phyloP scores from a whole-genome alignment of 2,329 filamentous ascomycete genomes.

The Fusarium sp. region DNA sequence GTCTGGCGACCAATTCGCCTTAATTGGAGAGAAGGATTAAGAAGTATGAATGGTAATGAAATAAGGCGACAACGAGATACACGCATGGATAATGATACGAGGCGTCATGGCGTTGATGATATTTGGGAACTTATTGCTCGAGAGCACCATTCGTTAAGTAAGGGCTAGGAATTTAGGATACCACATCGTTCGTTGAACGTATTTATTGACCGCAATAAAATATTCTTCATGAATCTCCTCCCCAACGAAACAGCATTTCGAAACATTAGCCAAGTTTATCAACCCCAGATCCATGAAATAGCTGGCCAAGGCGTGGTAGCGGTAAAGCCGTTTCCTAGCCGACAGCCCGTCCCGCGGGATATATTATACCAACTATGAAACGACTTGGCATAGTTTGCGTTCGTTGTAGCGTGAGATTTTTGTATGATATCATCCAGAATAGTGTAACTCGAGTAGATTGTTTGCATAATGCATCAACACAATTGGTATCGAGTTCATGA shows the following conservation, averaged over 20 bases:
- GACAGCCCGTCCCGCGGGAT: conserved; percentile 29
- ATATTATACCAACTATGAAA: conserved; percentile 14
- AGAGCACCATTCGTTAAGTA: conserved; percentile 31
- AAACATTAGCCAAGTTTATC: conserved; percentile 7
- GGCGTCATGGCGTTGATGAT: conserved; percentile 22
- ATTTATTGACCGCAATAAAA: not conserved
- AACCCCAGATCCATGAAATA: conserved; percentile 15
- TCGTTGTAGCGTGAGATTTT: not conserved
- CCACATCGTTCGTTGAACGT: conserved; percentile 22
- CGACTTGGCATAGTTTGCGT: not conserved
- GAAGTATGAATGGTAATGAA: not conserved
- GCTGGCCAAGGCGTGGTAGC: conserved; percentile 10
- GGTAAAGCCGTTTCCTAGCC: conserved; percentile 39
- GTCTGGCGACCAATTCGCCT: conserved; percentile 47
- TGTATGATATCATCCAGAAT: not conserved
- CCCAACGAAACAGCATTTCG: not conserved
- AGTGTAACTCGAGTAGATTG: not conserved
- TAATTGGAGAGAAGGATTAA: conserved; percentile 41
- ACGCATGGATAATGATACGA: not conserved
- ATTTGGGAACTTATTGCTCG: not conserved
- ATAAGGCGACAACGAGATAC: not conserved
- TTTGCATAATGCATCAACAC: not conserved
- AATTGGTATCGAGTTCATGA: not conserved
- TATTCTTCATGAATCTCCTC: not conserved
- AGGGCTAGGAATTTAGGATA: conserved; percentile 11